A percentile compares a stretch with the other conserved stretches of the same genome.
Conservation (phyloP, 495 filamentous ascomycete species). For the Friedmanniomyces endolithicus region DNA sequence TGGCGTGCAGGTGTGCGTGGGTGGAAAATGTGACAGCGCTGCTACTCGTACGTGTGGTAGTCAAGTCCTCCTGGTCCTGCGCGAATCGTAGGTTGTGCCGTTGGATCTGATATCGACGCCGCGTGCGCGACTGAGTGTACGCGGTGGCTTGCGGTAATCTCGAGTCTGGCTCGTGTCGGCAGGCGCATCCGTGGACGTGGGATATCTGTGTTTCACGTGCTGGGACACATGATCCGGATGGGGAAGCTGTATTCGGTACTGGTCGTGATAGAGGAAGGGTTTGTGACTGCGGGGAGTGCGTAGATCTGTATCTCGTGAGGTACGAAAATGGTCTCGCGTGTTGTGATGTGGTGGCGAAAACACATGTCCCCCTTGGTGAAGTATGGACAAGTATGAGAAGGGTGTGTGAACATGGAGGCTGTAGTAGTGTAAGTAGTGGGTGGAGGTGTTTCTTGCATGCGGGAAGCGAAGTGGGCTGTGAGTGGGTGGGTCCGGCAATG, state of each 20-base stretch:
- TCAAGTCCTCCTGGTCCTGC: too few species aligned
- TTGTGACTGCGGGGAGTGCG: neutral
- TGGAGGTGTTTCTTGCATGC: too few species aligned
- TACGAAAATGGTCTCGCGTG: too few species aligned
- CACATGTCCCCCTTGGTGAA: too few species aligned
- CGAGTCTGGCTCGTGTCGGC: neutral
- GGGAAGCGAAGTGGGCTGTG: neutral
- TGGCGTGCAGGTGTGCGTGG: neutral
- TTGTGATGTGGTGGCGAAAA: too few species aligned
- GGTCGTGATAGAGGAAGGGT: neutral
- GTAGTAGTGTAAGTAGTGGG: too few species aligned
- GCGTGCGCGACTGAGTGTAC: neutral
- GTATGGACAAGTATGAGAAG: too few species aligned
- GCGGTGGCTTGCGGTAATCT: neutral
- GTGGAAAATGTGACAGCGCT: too few species aligned
- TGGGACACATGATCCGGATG: neutral
- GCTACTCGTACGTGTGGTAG: neutral
- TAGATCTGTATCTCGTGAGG: too few species aligned
- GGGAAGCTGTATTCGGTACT: neutral
- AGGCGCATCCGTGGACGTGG: neutral
- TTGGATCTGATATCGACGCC: neutral
- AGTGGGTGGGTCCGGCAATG: neutral
- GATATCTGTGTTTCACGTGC: neutral
- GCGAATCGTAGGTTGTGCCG: neutral
- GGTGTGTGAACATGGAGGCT: too few species aligned